Base-by-base conservation (phyloP, 768 basidiomycete genomes). In the Dacryopinax spathularia region DNA sequence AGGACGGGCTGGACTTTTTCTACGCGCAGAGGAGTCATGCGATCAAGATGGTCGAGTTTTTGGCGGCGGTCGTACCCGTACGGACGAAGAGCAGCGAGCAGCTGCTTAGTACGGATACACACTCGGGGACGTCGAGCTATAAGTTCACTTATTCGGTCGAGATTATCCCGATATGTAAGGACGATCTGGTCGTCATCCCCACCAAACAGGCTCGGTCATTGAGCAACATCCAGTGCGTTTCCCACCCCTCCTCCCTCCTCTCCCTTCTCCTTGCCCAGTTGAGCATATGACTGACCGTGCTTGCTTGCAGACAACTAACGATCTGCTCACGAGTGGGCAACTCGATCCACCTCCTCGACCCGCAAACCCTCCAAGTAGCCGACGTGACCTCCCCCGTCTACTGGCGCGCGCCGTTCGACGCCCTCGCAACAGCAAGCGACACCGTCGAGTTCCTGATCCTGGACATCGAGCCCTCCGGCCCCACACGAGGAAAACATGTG, bases 101-200 rank as follows among this genome's bases (percentile, higher is more conserved):
- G 73, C 79, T 99, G 9, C 81, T 98, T 33, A 96, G 94, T 6
- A 79, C 87, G 25, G 96, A 99, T 72, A 91, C 88, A 1, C 95
- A 99, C 73, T 84, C 88, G 59, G 84, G 83, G 67, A 96, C 93
- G 2, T 89, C 95, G 34, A 97, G 91, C 75, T 96, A 89, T 81
- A 98, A 95, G 76, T 94, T 89, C 75, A 92, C 93, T 3, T 98
- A 91, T 79, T 96, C 94, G 3, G 89, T 98, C 68, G 95, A 98
- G 76, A 96, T 99, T 71, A 83, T 88, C 2, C 93, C 96, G 0
- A 84, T 99, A 63, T 99, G 96, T 79, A 97, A 97, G 73, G 96
- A 98, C 72, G 96, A 99, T 75, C 82, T 99, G 29, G 88, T 98
- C 22, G 91, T 89, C 72, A 79, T 99, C 34, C 91, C 93, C 1